Evolutionary conservation across 352 stramenopile species (phyloP).

Genomic region (Pythium folliculosum): DNA sequence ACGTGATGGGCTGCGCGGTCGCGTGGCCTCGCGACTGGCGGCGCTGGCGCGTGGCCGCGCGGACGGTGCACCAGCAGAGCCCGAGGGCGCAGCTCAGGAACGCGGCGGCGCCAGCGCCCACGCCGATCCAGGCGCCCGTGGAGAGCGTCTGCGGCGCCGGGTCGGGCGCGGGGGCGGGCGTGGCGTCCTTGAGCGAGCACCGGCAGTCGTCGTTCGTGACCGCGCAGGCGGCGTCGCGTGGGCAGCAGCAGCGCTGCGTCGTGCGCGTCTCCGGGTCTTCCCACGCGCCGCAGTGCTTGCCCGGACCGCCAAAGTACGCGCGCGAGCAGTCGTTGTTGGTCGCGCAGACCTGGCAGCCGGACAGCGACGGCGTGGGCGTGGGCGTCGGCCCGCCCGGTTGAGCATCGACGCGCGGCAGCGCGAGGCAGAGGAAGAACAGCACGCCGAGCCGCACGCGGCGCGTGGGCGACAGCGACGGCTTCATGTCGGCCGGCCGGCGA

Average conservation of each 20-base stretch:
- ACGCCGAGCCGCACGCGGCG: neutral
- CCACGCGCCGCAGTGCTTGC: conserved; percentile 36
- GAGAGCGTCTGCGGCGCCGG: neutral
- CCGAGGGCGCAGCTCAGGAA: conserved; percentile 7
- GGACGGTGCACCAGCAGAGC: conserved; percentile 5
- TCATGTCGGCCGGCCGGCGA: too few species aligned
- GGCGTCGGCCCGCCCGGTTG: neutral
- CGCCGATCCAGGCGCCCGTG: conserved; percentile 11
- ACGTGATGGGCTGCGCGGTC: conserved; percentile 1
- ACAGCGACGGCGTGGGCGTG: conserved; percentile 7
- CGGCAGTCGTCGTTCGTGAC: conserved; percentile 16
- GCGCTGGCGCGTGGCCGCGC: neutral
- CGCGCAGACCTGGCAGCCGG: conserved; percentile 31
- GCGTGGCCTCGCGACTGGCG: neutral
- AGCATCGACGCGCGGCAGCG: neutral
- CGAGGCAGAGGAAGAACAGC: neutral
- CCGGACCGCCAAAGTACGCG: conserved; percentile 28
- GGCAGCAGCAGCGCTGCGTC: conserved; percentile 34
- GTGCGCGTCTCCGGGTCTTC: conserved; percentile 24
- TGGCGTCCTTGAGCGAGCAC: conserved; percentile 8
- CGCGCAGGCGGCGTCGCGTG: conserved; percentile 26
- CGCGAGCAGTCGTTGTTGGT: conserved; percentile 27
- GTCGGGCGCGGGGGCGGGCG: neutral
- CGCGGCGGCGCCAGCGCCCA: neutral
- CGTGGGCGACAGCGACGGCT: neutral